phyloP scores from a whole-genome alignment of 352 stramenopile species.

The Ophiocytium majus region DNA sequence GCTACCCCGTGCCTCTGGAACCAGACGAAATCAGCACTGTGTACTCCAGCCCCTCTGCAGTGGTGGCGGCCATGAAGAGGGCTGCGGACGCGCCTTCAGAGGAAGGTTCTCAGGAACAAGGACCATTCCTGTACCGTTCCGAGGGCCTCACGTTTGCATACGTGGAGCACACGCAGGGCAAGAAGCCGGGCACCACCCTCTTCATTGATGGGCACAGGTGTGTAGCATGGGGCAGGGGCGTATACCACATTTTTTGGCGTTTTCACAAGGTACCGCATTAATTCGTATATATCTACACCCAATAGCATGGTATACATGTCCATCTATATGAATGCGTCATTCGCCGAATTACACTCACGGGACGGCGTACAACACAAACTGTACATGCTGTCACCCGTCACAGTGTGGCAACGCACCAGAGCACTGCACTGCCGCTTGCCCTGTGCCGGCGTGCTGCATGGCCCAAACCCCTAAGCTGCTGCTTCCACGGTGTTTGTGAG shows the following conservation, averaged over 20 bases:
- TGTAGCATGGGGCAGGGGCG: background rate
- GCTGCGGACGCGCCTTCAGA: background rate
- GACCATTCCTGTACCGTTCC: constrained; percentile 49
- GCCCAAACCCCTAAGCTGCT: too few relatives aligned
- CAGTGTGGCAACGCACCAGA: background rate
- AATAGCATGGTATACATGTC: background rate
- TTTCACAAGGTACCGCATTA: background rate
- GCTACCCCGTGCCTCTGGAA: constrained; percentile 51
- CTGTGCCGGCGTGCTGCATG: too few relatives aligned
- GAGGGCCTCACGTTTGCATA: constrained; percentile 55
- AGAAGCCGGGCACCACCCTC: constrained; percentile 26
- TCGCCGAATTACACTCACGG: background rate
- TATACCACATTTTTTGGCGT: background rate
- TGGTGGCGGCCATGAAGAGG: constrained; percentile 35
- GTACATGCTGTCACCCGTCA: background rate
- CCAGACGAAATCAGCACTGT: constrained; percentile 41
- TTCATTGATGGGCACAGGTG: constrained; percentile 47
- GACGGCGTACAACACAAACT: background rate
- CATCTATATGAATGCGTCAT: background rate
- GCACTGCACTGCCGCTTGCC: too few relatives aligned
- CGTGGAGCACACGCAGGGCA: constrained; percentile 30
- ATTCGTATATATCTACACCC: background rate
- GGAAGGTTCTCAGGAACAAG: constrained; percentile 15
- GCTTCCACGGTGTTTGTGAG: background rate
- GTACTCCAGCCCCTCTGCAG: constrained; percentile 30